A percentile compares a stretch with the other conserved stretches of the same genome.
These are phyloP conservation scores for Schrenkiella parvula DNA, from an alignment of 345 rosid genomes.

Conservation along the genomic window DNA sequence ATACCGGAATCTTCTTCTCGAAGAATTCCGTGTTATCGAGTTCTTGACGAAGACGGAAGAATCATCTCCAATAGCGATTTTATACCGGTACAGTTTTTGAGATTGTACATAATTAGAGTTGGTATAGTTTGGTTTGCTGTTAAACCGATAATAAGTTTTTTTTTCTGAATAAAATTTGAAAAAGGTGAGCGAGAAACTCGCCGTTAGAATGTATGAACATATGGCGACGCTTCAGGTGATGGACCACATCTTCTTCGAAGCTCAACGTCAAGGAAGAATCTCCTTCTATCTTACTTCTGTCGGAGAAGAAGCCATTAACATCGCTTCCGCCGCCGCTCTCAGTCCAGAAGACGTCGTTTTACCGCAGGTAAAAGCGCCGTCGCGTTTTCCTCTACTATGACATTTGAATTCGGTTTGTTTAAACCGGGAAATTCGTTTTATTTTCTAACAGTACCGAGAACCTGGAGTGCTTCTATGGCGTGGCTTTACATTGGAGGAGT, in stretches of 20 bases:
- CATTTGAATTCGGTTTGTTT: neutral
- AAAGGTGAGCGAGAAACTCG: constrained; percentile 59
- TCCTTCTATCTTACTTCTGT: constrained; percentile 61
- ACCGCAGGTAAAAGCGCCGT: constrained; percentile 47
- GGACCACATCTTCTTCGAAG: constrained; percentile 71
- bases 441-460: constrained; percentile 54
- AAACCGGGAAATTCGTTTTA: neutral
- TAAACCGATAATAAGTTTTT: neutral
- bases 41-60: constrained; percentile 49
- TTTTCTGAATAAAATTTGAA: neutral
- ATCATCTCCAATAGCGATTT: constrained; percentile 24
- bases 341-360: constrained; percentile 52
- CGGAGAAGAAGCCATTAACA: constrained; percentile 79
- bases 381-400: neutral
- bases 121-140: neutral
- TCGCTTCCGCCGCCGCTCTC: constrained; percentile 81
- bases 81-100: constrained; percentile 35
- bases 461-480: constrained; percentile 76
- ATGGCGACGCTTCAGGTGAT: constrained; percentile 76
- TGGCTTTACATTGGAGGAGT: constrained; percentile 67
- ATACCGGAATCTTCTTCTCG: constrained; percentile 38
- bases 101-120: neutral
- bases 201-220: constrained; percentile 52
- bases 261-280: constrained; percentile 82
- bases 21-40: constrained; percentile 61